phyloP scores from a whole-genome alignment of 2,329 filamentous ascomycete genomes.

The Cryphonectria naterciae region DNA sequence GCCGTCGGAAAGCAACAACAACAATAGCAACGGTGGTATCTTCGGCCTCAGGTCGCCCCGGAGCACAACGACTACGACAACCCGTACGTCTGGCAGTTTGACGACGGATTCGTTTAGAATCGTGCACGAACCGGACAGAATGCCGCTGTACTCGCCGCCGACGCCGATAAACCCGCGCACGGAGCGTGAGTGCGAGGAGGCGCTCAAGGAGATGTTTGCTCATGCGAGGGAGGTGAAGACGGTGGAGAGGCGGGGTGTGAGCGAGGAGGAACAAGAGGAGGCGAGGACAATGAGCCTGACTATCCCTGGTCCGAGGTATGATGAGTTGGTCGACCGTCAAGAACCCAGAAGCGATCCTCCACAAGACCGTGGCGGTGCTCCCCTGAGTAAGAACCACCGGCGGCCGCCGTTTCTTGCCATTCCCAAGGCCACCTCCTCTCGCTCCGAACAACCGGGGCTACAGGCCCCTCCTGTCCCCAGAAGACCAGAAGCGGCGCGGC shows the following conservation, averaged over 20 bases:
- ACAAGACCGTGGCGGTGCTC: neutral
- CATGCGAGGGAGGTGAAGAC: neutral
- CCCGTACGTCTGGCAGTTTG: neutral
- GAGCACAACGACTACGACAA: neutral
- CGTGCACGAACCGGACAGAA: slow-evolving; percentile 22
- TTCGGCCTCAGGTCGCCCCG: slow-evolving; percentile 5
- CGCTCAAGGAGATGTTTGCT: slow-evolving; percentile 16
- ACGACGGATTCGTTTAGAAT: slow-evolving; percentile 17
- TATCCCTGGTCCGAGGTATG: neutral
- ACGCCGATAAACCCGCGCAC: slow-evolving; percentile 15
- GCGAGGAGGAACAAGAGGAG: too few species aligned
- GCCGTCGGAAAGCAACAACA: slow-evolving; percentile 5
- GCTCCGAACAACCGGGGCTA: neutral
- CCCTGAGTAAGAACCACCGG: neutral
- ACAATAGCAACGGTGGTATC: neutral
- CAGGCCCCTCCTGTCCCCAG: neutral
- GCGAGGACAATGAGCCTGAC: neutral
- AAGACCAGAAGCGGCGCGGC: neutral
- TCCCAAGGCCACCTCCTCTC: slow-evolving; percentile 4
- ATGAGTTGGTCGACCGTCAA: neutral
- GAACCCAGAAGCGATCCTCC: neutral
- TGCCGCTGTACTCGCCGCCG: slow-evolving; percentile 16
- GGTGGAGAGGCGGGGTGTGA: neutral
- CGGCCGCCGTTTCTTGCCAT: neutral
- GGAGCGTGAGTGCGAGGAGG: slow-evolving; percentile 23